phyloP scores from a whole-genome alignment of 1,284 basidiomycete genomes.

The Malassezia obtusa region DNA sequence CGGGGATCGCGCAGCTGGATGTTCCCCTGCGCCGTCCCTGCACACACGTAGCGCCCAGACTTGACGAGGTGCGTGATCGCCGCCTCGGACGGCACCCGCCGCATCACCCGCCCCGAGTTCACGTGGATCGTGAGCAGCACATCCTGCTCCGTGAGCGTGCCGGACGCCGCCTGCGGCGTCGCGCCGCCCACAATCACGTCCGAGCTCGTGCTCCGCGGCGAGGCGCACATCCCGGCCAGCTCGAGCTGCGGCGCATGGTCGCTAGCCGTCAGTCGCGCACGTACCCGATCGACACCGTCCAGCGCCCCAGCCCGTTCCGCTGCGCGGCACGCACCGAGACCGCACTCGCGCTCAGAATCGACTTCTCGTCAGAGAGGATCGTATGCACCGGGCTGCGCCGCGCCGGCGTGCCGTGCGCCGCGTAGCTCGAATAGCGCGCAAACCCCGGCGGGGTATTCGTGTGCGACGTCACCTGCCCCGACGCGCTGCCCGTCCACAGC shows the following conservation, averaged over 20 bases:
- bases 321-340: constrained; percentile 48
- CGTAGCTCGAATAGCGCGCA: constrained; percentile 53
- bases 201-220: constrained; percentile 32
- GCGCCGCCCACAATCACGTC: constrained; percentile 40
- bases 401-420: constrained; percentile 55
- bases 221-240: constrained; percentile 39
- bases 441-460: constrained; percentile 47
- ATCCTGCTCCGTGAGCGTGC: constrained; percentile 24
- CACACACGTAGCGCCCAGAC: constrained; percentile 30
- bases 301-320: constrained; percentile 47
- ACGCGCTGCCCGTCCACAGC: constrained; percentile 71
- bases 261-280: neutral
- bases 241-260: constrained; percentile 21
- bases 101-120: constrained; percentile 33
- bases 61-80: constrained; percentile 35
- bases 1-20: constrained; percentile 46
- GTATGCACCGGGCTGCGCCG: constrained; percentile 48
- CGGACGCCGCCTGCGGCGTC: constrained; percentile 20
- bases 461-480: constrained; percentile 65
- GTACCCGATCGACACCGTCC: constrained; percentile 26
- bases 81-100: constrained; percentile 34
- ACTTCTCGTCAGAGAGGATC: constrained; percentile 45
- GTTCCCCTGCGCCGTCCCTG: constrained; percentile 34
- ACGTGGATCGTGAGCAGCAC: constrained; percentile 34
- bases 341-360: constrained; percentile 47